phyloP scores from a whole-genome alignment of 2,329 filamentous ascomycete species.

The Chaetomiaceae sp. region DNA sequence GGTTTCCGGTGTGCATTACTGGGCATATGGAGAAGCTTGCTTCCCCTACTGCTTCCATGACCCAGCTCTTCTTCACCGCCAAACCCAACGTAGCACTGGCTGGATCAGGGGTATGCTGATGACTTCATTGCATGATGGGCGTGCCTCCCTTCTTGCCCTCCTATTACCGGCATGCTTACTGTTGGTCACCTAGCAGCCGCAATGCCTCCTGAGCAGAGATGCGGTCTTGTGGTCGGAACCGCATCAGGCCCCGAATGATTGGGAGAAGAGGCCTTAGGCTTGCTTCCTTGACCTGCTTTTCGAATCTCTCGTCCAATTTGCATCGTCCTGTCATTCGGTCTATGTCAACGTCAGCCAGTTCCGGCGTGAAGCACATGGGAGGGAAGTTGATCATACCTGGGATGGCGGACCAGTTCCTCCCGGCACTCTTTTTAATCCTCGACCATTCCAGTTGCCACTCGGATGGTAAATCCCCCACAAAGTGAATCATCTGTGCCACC shows the following conservation, averaged over 20 bases:
- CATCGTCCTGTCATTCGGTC: background rate
- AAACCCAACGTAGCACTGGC: no score
- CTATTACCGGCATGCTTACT: no score
- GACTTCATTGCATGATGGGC: no score
- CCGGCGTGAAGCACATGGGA: background rate
- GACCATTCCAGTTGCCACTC: conserved; percentile 3
- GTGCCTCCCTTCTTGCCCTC: no score
- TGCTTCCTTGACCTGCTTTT: background rate
- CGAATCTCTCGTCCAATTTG: background rate
- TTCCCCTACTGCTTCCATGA: no score
- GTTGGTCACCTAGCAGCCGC: background rate
- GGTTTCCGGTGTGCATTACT: no score
- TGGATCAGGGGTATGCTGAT: no score
- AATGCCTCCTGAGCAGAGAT: conserved; percentile 4
- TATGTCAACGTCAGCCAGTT: background rate
- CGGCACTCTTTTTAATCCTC: background rate
- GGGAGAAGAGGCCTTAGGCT: background rate
- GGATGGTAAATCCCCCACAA: conserved; percentile 6
- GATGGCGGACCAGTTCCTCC: background rate
- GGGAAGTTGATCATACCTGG: conserved; percentile 3
- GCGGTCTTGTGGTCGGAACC: background rate
- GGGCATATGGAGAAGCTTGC: no score
- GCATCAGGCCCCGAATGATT: conserved; percentile 7
- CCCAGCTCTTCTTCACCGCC: no score
- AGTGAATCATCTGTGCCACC: conserved; percentile 11